Percentiles rank a stretch among this genome's conserved stretches.
These are phyloP conservation scores for Teunomyces stri DNA, from an alignment of 805 yeast genomes.

Conservation along the genomic window DNA sequence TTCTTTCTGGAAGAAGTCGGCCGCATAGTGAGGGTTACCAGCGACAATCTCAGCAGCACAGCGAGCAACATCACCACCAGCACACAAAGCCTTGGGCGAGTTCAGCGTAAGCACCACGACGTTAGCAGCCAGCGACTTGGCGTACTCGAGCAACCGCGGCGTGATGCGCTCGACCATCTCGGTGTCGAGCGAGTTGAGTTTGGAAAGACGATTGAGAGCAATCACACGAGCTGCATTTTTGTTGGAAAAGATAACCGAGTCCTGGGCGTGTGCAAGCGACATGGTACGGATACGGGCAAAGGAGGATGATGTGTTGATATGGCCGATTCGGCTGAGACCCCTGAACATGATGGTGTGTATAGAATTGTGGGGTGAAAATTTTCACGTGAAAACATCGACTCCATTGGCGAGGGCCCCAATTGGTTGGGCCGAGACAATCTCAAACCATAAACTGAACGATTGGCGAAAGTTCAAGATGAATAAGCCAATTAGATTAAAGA, in stretches of 20 bases:
- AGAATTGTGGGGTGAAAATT: not conserved
- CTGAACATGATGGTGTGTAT: conserved; percentile 3
- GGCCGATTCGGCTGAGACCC: not conserved
- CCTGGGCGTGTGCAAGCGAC: conserved; percentile 25
- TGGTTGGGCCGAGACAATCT: too few relatives aligned
- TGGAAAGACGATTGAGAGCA: conserved; percentile 73
- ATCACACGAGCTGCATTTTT: conserved; percentile 67
- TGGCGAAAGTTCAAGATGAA: too few relatives aligned
- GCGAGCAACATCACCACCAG: conserved; percentile 93
- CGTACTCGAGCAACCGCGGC: conserved; percentile 74
- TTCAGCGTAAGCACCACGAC: conserved; percentile 66
- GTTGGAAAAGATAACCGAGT: conserved; percentile 63
- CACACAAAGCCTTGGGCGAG: conserved; percentile 76
- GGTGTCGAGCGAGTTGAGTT: conserved; percentile 79
- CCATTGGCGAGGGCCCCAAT: too few relatives aligned
- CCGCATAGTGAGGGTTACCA: conserved; percentile 47
- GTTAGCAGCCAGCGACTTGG: conserved; percentile 63
- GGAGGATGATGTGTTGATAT: not conserved
- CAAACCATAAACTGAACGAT: too few relatives aligned
- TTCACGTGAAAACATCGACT: not conserved
- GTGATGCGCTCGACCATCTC: conserved; percentile 71
- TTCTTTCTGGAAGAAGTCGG: conserved; percentile 73
- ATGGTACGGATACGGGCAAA: conserved; percentile 5
- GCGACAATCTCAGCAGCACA: conserved; percentile 61
- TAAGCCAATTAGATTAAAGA: too few relatives aligned